A percentile compares a stretch with the other conserved stretches of the same genome.
phyloP scores from a whole-genome alignment of 1,284 basidiomycete species.

The Cryptococcus sp. region DNA sequence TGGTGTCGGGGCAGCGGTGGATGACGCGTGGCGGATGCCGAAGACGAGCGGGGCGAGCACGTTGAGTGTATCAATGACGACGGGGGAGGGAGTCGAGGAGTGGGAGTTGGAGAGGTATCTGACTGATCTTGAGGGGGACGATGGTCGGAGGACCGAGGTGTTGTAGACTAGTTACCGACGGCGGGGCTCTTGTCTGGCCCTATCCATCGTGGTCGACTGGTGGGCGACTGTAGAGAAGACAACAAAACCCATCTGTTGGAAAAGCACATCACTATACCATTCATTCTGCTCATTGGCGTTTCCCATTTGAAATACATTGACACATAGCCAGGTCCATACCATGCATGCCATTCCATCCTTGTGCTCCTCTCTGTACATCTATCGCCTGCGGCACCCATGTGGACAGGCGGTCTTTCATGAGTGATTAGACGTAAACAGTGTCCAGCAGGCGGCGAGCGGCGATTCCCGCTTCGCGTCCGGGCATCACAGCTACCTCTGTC shows the following conservation, averaged over 20 bases:
- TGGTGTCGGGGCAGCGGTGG: not conserved
- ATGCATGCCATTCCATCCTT: too few species aligned
- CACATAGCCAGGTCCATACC: too few species aligned
- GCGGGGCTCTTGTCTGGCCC: not conserved
- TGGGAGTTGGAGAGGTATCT: conserved; percentile 28
- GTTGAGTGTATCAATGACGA: conserved; percentile 12
- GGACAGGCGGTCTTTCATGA: too few species aligned
- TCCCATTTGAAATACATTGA: too few species aligned
- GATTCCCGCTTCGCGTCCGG: not conserved
- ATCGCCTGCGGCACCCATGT: too few species aligned
- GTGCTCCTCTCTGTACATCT: too few species aligned
- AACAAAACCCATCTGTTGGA: too few species aligned
- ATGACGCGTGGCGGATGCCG: not conserved
- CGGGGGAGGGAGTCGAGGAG: conserved; percentile 16
- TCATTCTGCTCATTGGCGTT: too few species aligned
- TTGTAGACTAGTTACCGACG: not conserved
- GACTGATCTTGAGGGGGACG: conserved; percentile 11
- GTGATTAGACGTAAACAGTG: too few species aligned
- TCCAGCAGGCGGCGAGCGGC: not conserved
- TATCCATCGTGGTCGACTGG: not conserved
- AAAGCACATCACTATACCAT: too few species aligned
- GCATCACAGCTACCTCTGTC: not conserved
- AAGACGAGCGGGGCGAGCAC: conserved; percentile 3
- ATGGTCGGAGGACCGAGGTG: not conserved
- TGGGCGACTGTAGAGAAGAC: not conserved